A percentile compares a stretch with the other conserved stretches of the same genome.
Evolutionary conservation across 2,329 filamentous ascomycete species (phyloP).

Genomic region (Penicillium paneum): DNA sequence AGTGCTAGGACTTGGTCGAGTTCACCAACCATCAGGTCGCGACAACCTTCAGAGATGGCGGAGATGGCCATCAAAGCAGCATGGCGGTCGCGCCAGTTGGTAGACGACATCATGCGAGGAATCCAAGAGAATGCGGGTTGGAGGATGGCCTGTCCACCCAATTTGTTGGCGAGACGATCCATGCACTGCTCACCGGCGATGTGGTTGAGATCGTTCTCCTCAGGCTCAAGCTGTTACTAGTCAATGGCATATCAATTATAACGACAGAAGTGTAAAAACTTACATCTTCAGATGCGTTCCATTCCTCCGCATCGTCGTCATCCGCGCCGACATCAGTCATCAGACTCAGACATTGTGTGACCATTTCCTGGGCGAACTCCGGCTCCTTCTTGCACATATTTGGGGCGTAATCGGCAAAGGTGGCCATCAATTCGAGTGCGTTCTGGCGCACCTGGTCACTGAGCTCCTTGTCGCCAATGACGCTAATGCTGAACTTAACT

Average conservation of each 20-base stretch:
- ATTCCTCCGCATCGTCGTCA: slow-evolving; percentile 91
- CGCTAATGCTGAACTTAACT: slow-evolving; percentile 86
- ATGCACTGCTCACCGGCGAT: slow-evolving; percentile 98
- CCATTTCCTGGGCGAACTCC: slow-evolving; percentile 93
- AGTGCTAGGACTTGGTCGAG: slow-evolving; percentile 90
- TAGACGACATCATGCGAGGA: slow-evolving; percentile 94
- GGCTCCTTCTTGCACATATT: slow-evolving; percentile 92
- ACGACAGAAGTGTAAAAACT: slow-evolving; percentile 34
- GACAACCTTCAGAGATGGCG: slow-evolving; percentile 94
- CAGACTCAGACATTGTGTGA: slow-evolving; percentile 92
- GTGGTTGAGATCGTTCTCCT: slow-evolving; percentile 96
- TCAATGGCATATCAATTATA: slow-evolving; percentile 26
- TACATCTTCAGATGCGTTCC: slow-evolving; percentile 88
- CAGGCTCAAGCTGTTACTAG: slow-evolving; percentile 69
- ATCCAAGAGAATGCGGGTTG: slow-evolving; percentile 96
- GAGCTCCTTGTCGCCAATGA: slow-evolving; percentile 94
- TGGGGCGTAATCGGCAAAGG: slow-evolving; percentile 91
- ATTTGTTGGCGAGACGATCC: slow-evolving; percentile 95
- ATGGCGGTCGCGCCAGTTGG: slow-evolving; percentile 90
- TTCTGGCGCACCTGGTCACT: slow-evolving; percentile 89
- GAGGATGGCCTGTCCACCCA: slow-evolving; percentile 88
- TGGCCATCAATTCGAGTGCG: slow-evolving; percentile 93
- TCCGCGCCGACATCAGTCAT: slow-evolving; percentile 97
- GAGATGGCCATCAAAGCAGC: slow-evolving; percentile 98
- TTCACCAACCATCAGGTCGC: slow-evolving; percentile 92